Base-by-base conservation (phyloP, 352 stramenopile species). In the Aphanomyces euteiches region DNA sequence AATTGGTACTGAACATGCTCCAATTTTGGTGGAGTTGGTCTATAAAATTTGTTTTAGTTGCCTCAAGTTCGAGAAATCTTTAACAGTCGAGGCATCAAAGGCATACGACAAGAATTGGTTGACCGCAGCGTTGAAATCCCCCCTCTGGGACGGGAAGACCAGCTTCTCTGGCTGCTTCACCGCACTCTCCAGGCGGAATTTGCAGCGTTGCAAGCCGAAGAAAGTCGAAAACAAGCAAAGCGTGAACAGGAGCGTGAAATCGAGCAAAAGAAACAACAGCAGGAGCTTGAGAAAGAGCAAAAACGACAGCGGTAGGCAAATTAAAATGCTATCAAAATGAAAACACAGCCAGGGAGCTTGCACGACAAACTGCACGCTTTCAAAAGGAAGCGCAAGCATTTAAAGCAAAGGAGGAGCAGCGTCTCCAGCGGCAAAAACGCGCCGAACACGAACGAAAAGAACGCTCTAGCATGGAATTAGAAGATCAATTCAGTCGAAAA, bases 61-160 rank as follows among this genome's bases (percentile, higher is more conserved):
- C 36, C 59, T 36, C 53, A 19, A 6, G 80, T 87, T 2, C 60
- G 39, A 5, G 67, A 77, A 7, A 37, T 85, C 4, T 57, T 89
- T 12, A 56, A 37, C 7, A 72, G 70, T 12, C 67, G 79, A 4
- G 84, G 86, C 0, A 72, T 92, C 40, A 79, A 88, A 56, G 90
- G 84, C 77, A 84, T 93, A 54, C 86, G 91, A 43, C 86, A 93
- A 70, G 86, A 93, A 63, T 78, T 93, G 7, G 89, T 88, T 60
- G 84, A 93, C 48, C 83, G 84, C 7, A 81, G 80, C 1, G 63
- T 90, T 28, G 84, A 93, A 53, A 80, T 84, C 2, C 64, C 48
- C 1, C 28, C 28, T 28, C 34, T 60, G 38, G 64, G 86, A 19
- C 60, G 70, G 0, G 81, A 75, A 0, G 69, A 76, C 7, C 39